Base-by-base conservation (phyloP, 768 basidiomycete species). In the Coprinopsis strossmayeri region DNA sequence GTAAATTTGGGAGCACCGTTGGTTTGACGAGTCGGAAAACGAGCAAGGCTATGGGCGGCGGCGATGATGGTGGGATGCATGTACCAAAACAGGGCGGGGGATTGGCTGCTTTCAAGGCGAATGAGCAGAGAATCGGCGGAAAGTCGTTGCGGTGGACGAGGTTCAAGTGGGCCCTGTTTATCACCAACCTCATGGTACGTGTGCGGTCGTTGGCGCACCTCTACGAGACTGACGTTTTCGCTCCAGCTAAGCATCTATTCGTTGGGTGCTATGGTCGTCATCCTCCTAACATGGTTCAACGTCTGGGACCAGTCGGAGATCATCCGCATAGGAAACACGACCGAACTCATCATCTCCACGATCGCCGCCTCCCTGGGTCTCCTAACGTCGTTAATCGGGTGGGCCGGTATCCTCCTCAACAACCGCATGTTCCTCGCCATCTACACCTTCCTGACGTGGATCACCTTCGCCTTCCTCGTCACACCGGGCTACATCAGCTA, bases 361-460 rank as follows among this genome's bases (percentile, higher is more conserved):
- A 58, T 81, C 44, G 85, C 84, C 4, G 77, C 83, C 2, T 61
- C 68, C 23, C 53, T 82, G 5, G 82, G 78, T 21, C 62, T 85
- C 32, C 61, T 87, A 53, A 85, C 87, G 27, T 76, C 84, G 34
- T 56, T 87, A 53, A 68, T 90, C 54, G 89, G 90, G 47, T 90
- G 82, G 79, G 77, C 87, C 23, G 89, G 89, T 26, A 81, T 91
- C 61, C 70, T 92, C 26, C 79, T 91, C 58, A 91, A 92, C 75
- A 89, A 90, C 63, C 87, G 90, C 46, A 68, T 78, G 46, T 89
- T 91, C 77, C 79, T 91, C 52, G 85, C 87, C 18, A 64, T 80
- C 51, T 91, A 89, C 69, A 74, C 87, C 57, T 82, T 89, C 64
- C 60, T 85, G 38, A 76, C 82, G 46, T 92, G 88, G 89, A 61